Conservation (phyloP, 106 monocot genomes). For the Dioscorea dumetorum region DNA sequence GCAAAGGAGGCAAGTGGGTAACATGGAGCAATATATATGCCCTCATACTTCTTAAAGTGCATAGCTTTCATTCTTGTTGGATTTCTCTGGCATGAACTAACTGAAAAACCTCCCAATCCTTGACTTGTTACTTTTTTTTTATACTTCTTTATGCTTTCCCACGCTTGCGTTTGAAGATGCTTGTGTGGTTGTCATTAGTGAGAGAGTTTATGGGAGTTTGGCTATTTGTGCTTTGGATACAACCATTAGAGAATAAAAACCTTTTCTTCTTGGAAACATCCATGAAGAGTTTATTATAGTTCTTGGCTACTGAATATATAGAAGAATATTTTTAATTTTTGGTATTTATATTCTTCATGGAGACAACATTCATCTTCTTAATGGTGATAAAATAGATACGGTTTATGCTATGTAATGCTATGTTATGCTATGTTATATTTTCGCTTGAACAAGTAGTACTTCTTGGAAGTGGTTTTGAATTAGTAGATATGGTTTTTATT, state of each 20-base stretch:
- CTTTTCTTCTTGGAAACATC: no score
- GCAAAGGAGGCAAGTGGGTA: neutral
- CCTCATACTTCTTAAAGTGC: neutral
- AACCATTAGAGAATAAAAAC: neutral
- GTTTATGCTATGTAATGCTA: no score
- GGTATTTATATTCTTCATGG: no score
- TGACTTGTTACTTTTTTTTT: neutral
- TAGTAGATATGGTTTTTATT: no score
- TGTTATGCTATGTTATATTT: no score
- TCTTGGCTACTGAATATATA: no score
- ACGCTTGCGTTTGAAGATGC: neutral
- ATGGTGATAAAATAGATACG: no score
- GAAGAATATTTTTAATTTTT: no score
- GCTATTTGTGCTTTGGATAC: neutral
- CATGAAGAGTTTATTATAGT: no score
- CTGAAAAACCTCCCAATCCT: neutral
- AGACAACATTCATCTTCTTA: no score
- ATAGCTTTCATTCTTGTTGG: conserved; percentile 1
- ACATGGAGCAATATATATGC: neutral
- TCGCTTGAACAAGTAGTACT: no score
- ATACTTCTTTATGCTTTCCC: neutral
- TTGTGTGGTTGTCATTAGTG: neutral
- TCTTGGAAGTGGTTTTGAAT: no score
- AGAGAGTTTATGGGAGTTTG: neutral
- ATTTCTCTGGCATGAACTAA: neutral